Conservation (phyloP, 345 rosid genomes). For the Salix dunnii region DNA sequence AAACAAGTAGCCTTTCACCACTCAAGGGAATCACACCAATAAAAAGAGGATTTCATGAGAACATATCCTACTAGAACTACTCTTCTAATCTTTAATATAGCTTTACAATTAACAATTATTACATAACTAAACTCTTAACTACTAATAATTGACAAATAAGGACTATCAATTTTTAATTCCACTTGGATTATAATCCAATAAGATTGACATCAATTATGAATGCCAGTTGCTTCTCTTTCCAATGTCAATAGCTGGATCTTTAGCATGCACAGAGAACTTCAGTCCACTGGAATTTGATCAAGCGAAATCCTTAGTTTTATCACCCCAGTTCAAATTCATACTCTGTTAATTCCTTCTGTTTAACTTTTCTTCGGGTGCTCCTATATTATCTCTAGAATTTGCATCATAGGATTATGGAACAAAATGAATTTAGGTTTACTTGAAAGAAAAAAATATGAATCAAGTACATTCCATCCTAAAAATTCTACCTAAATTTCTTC, state of each 20-base stretch:
- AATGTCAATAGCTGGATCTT: not conserved
- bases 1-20: not conserved
- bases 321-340: not conserved
- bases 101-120: not conserved
- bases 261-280: not conserved
- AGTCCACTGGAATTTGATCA: not conserved
- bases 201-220: not conserved
- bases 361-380: not conserved
- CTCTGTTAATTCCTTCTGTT: not conserved
- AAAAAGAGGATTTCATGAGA: not conserved
- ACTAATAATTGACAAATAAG: not conserved
- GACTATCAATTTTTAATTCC: not conserved
- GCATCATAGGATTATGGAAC: not conserved
- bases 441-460: not conserved
- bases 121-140: not conserved
- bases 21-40: not conserved
- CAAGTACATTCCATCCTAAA: not conserved
- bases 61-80: not conserved
- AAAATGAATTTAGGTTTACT: not conserved
- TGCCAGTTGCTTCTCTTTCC: not conserved
- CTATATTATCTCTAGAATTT: not conserved
- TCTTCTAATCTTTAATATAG: not conserved
- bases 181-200: not conserved
- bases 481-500: not conserved
- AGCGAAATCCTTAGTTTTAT: not conserved